These are phyloP conservation scores for Notholithocarpus densiflorus DNA, from an alignment of 306 rosid species.

Conservation along the genomic window DNA sequence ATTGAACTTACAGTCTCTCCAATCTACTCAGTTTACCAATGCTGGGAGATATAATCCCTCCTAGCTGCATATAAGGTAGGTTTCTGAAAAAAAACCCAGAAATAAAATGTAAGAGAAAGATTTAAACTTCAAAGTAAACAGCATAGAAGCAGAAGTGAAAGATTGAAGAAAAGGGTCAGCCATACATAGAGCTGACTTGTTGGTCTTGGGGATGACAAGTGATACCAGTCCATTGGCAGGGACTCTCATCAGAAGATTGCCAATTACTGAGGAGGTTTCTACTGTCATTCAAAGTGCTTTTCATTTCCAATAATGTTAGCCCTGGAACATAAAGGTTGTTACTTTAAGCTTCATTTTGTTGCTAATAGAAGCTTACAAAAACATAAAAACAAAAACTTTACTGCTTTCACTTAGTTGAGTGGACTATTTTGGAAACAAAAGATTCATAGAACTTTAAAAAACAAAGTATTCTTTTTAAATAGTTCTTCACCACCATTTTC, in stretches of 20 bases:
- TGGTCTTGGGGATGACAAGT: slow-evolving; percentile 71
- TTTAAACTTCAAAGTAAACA: slow-evolving; percentile 9
- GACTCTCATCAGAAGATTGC: slow-evolving; percentile 69
- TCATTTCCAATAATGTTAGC: slow-evolving; percentile 73
- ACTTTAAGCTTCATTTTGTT: slow-evolving; percentile 9
- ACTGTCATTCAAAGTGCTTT: slow-evolving; percentile 66
- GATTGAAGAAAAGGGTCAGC: neutral
- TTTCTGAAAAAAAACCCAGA: slow-evolving; percentile 55
- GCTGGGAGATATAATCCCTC: slow-evolving; percentile 87
- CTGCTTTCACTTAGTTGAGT: neutral
- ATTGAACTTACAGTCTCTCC: slow-evolving; percentile 79
- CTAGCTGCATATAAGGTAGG: slow-evolving; percentile 82
- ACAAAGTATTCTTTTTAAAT: neutral
- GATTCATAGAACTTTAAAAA: neutral
- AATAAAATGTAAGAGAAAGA: slow-evolving; percentile 1
- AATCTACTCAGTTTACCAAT: slow-evolving; percentile 86
- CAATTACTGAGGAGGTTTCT: slow-evolving; percentile 66
- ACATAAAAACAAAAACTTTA: neutral
- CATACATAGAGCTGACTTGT: slow-evolving; percentile 74
- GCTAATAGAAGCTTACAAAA: neutral
- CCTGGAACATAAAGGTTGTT: slow-evolving; percentile 43
- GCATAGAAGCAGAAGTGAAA: neutral
- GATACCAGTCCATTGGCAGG: slow-evolving; percentile 94
- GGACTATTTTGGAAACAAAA: neutral
- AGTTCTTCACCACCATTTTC: neutral